Evolutionary conservation across 192 early-diverging fungal species (phyloP), one percentile per base, ranked within the genome.

Genomic region (Phlyctochytrium bullatum): DNA sequence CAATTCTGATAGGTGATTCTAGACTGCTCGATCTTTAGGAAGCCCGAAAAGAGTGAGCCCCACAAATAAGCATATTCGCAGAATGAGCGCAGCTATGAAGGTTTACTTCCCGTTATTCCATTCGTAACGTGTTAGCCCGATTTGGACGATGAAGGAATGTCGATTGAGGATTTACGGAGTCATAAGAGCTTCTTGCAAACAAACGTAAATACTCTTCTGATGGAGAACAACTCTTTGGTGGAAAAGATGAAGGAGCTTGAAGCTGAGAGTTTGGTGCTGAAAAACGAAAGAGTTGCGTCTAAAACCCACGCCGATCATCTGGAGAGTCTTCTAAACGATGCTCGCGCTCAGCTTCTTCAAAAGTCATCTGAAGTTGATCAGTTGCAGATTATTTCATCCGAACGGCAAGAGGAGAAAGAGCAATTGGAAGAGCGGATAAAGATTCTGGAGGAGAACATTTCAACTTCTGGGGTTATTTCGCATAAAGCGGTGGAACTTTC

Each of bases 181-280:
- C 54, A 57, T 14, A 57, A 57, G 20, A 57, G 25, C 25, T 57
- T 25, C 6, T 56, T 72, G 6, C 54, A 72, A 59, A 2, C 52
- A 2, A 34, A 59, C 20, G 28, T 72, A 3, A 27, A 30, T 33
- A 28, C 51, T 14, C 23, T 57, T 0, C 36, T 17, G 4, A 20
- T 35, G 4, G 3, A 31, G 17, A 71, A 71, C 34, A 20, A 34
- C 2, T 4, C 62, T 58, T 62, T 71, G 4, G 6, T 54, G 52
- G 57, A 67, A 27, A 17, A 35, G 12, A 28, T 62, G 24, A 17
- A 32, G 14, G 36, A 2, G 1, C 31, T 69, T 6, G 67, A 69
- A 23, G 35, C 40, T 47, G 40, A 6, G 6, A 20, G 40, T 47
- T 20, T 47, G 6, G 40, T 20, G 6, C 20, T 47, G 10, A 6